Evolutionary conservation across 2,329 filamentous ascomycete genomes (phyloP), one percentile per base, ranked within the genome.

Genomic region (Graphilbum ipis-grandicollis): DNA sequence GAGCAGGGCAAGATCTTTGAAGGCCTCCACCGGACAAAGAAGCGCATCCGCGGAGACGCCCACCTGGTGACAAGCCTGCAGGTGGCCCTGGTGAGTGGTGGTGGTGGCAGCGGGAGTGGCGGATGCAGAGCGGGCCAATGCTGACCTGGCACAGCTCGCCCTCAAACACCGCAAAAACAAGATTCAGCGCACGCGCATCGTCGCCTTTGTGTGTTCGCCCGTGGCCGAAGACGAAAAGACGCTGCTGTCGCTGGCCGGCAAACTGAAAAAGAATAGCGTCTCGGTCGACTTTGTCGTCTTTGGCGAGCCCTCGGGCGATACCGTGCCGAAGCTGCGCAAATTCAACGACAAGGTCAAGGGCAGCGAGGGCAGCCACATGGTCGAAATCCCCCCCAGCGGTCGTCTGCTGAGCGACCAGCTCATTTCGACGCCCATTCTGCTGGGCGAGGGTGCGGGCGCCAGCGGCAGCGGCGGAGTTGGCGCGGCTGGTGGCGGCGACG

Each of bases 161-260:
- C 71, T 98, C 50, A 96, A 96, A 64, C 90, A 98, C 62, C 79
- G 90, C 51, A 86, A 93, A 62, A 96, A 98, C 64, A 93, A 93
- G 60, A 84, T 83, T 34, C 90, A 96, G 62, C 76, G 84, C 49
- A 86, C 93, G 67, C 81, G 90, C 47, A 93, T 98, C 66, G 80
- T 98, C 59, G 85, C 92, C 42, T 94, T 98, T 58, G 79, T 86
- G 44, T 98, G 90, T 69, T 93, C 85, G 31, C 81, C 86, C 21
- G 78, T 96, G 52, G 70, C 76, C 43, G 90, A 98, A 53, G 79
- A 83, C 45, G 81, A 94, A 57, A 90, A 90, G 62, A 75, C 79
- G 37, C 73, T 98, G 35, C 71, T 86, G 43, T 82, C 83, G 53
- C 70, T 98, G 22, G 86, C 90, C 32, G 93, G 90, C 66, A 92